Evolutionary conservation across 2,329 filamentous ascomycete genomes (phyloP), one percentile per base, ranked within the genome.

Genomic region (Didymella pomorum): DNA sequence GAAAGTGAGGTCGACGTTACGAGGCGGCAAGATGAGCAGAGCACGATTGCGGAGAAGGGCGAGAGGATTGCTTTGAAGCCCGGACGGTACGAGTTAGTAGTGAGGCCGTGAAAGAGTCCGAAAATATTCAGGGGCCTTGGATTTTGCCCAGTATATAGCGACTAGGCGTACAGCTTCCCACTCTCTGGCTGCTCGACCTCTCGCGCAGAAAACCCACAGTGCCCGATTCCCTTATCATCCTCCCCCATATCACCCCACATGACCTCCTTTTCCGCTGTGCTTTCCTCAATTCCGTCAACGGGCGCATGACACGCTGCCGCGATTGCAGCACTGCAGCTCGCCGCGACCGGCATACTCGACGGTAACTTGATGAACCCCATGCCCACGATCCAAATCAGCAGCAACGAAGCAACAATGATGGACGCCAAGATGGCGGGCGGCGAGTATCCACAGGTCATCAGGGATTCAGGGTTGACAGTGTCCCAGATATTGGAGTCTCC

Each of bases 101-200:
- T 63, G 37, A 48, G 44, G 41, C 51, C 48, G 10, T 60, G 23
- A 50, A 9, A 66, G 78, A 79, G 2, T 73, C 65, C 9, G 16
- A 35, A 35, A 5, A n/a, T 35, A 35, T n/a, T n/a, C 31, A n/a
- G 14, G 16, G 6, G 14, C 31, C 14, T 7, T 16, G 10, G 16
- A n/a, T n/a, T n/a, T n/a, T n/a, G 31, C 10, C 8, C 5, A 35
- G 31, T n/a, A 16, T 35, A 31, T 31, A 35, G 16, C 31, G 31
- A 35, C 31, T 35, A 35, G 14, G 31, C 31, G 31, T 35, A 35
- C 31, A 35, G 14, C 31, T 35, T 35, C 6, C 31, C 31, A 35
- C 14, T 5, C 31, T 35, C 31, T n/a, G 16, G 14, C 16, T 35
- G 31, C 31, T 9, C 31, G 16, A 35, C 31, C 14, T 35, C 31